Base-by-base conservation (phyloP, 208 protist species). In the Trypanosoma cruzi region DNA sequence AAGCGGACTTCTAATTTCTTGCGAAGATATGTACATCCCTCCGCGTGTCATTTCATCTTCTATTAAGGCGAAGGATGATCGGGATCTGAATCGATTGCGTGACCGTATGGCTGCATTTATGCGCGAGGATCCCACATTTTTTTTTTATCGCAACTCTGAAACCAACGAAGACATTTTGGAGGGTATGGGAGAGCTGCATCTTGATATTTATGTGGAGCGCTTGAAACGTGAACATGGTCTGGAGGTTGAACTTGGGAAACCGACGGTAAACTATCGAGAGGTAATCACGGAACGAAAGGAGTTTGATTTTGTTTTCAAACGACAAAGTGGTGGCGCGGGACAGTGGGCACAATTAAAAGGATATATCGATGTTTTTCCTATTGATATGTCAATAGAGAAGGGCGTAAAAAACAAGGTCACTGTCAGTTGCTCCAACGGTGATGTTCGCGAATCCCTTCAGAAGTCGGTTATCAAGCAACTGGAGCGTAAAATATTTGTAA, bases 271-370 rank as follows among this genome's bases (percentile, higher is more conserved):
- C 68, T 99, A 98, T 85, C 85, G 97, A 65, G 94, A 98, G 75
- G 77, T 98, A 46, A 93, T 98, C 76, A 97, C 88, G 10, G 77
- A 88, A 62, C 55, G 81, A 28, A 89, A 96, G 59, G 82, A 95
- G 32, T 99, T 99, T 79, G 88, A 99, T 71, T 99, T 98, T 80
- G 92, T 97, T 34, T 99, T 99, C 84, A 99, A 99, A 89, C 98
- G 99, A 64, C 99, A 99, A 89, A 97, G 92, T 77, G 99, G 99
- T 83, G 99, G 99, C 70, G 81, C 96, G 14, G 98, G 99, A 34
- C 98, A 99, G 86, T 99, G 97, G 88, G 99, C 95, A 8, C 95
- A 98, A 49, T 73, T 99, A 34, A 97, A 97, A 74, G 97, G 97
- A 56, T 95, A 90, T 75, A 79, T 98, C 63, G 94, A 96, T 81